A percentile compares a stretch with the other conserved stretches of the same genome.
These are phyloP conservation scores for Hordeum pubiflorum DNA, from an alignment of 202 grass and related monocot species.

Conservation along the genomic window DNA sequence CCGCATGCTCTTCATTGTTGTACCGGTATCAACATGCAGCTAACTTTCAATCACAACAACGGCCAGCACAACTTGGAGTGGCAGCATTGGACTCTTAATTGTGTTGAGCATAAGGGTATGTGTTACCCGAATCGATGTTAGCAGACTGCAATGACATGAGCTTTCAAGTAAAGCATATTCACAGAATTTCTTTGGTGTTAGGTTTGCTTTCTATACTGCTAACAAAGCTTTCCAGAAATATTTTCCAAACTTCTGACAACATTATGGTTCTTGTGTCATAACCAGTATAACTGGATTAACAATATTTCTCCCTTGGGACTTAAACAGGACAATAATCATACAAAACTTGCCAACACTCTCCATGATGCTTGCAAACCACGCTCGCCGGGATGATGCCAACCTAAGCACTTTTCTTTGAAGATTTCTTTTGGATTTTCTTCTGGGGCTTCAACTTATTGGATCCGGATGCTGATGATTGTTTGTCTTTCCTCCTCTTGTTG, in stretches of 20 bases:
- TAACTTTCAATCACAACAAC: no score
- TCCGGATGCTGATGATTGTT: constrained; percentile 20
- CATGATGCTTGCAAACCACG: constrained; percentile 3
- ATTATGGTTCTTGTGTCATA: constrained; percentile 21
- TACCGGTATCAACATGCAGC: no score
- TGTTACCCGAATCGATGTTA: no score
- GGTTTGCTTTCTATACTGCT: not conserved
- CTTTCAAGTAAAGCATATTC: no score
- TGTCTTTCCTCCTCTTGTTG: constrained; percentile 75
- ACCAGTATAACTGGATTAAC: constrained; percentile 10
- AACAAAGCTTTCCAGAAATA: not conserved
- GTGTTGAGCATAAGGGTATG: no score
- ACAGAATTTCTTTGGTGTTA: not conserved
- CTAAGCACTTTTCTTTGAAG: constrained; percentile 50
- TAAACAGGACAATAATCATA: constrained; percentile 9
- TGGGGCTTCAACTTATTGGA: constrained; percentile 66
- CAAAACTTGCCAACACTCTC: not conserved
- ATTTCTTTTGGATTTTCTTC: constrained; percentile 67
- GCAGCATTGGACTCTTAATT: no score
- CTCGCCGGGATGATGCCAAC: not conserved
- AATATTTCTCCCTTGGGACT: constrained; percentile 18
- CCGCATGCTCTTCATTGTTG: no score
- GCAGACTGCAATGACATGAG: no score
- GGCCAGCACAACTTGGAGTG: no score
- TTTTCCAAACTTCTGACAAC: not conserved